phyloP scores from a whole-genome alignment of 352 stramenopile species.

The Thalassiosira ordinaria region DNA sequence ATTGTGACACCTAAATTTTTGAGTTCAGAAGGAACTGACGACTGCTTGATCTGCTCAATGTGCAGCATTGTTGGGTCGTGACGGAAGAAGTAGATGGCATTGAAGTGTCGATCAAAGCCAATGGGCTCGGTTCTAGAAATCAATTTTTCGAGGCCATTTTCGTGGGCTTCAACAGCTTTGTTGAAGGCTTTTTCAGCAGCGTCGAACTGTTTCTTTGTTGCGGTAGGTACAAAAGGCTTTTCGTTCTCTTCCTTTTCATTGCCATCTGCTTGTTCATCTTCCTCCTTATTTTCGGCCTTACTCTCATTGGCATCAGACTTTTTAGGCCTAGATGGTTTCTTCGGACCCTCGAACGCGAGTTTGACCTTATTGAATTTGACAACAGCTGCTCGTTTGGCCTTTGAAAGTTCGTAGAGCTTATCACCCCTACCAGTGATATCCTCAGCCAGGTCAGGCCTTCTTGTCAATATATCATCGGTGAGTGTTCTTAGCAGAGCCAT shows the following conservation, averaged over 20 bases:
- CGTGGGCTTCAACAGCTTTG: constrained; percentile 75
- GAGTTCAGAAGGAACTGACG: constrained; percentile 47
- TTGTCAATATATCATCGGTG: constrained; percentile 79
- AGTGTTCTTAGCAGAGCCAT: constrained; percentile 72
- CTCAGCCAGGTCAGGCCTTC: constrained; percentile 48
- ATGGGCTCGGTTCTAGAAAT: constrained; percentile 73
- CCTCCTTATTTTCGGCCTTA: constrained; percentile 51
- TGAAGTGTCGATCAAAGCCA: constrained; percentile 76
- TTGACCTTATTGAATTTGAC: constrained; percentile 71
- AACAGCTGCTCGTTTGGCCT: constrained; percentile 69
- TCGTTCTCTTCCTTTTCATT: constrained; percentile 41
- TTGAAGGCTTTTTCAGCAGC: constrained; percentile 64
- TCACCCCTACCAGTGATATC: constrained; percentile 66
- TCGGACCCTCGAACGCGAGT: constrained; percentile 68
- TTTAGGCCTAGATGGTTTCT: constrained; percentile 52
- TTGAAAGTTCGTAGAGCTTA: constrained; percentile 72
- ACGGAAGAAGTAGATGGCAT: constrained; percentile 75
- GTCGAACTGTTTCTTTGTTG: constrained; percentile 71
- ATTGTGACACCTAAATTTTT: constrained; percentile 45
- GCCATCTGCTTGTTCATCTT: constrained; percentile 36
- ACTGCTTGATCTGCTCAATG: constrained; percentile 61
- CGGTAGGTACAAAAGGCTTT: constrained; percentile 62
- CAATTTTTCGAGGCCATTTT: constrained; percentile 70
- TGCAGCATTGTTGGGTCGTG: constrained; percentile 78
- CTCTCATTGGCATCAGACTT: constrained; percentile 51